Evolutionary conservation across 768 basidiomycete genomes (phyloP).

Genomic region (Xanthoconium stramineum): DNA sequence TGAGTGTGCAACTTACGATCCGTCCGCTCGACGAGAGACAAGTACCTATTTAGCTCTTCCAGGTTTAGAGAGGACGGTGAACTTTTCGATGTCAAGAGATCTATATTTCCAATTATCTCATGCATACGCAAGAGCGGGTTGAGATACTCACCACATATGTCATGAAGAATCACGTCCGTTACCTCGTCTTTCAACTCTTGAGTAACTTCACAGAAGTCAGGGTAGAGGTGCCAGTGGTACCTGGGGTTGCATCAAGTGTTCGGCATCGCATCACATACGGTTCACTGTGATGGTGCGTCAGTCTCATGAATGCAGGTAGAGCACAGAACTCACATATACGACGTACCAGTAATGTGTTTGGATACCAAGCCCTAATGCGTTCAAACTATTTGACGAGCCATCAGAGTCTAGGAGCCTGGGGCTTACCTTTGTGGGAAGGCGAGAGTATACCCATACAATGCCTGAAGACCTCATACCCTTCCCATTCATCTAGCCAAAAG

Average conservation of each 20-base stretch:
- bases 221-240: constrained; percentile 35
- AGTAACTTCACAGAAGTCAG: constrained; percentile 26
- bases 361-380: constrained; percentile 29
- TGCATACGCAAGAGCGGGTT: neutral
- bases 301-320: neutral
- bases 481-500: constrained; percentile 52
- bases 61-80: constrained; percentile 24
- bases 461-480: constrained; percentile 30
- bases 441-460: constrained; percentile 22
- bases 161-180: constrained; percentile 25
- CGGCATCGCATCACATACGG: neutral
- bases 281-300: constrained; percentile 7
- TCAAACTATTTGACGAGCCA: neutral
- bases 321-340: constrained; percentile 5
- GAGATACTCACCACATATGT: constrained; percentile 21
- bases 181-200: constrained; percentile 26
- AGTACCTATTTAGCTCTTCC: constrained; percentile 18
- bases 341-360: constrained; percentile 38
- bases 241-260: constrained; percentile 17
- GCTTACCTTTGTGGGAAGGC: constrained; percentile 24
- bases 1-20: constrained; percentile 14
- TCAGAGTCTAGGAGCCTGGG: neutral
- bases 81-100: constrained; percentile 27
- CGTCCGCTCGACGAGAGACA: constrained; percentile 26
- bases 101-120: constrained; percentile 2